These are phyloP conservation scores for Ustilago tritici DNA, from an alignment of 1,284 basidiomycete species.

Conservation along the genomic window DNA sequence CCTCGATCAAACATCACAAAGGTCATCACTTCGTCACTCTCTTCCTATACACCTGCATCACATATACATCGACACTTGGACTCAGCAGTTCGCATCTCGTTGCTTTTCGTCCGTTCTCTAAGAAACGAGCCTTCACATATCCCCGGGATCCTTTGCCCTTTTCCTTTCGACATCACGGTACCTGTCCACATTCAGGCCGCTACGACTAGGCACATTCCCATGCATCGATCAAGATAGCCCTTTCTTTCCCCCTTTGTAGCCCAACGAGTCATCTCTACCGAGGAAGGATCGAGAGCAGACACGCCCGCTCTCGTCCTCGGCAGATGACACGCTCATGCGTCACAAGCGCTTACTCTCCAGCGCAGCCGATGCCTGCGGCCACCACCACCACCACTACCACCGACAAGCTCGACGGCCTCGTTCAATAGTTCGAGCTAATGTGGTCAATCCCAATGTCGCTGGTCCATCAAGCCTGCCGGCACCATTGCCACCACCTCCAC, in stretches of 20 bases:
- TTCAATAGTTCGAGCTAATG: constrained; percentile 7
- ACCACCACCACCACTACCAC: background rate
- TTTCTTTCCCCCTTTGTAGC: background rate
- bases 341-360: constrained; percentile 40
- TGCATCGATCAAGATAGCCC: constrained; percentile 30
- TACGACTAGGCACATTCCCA: constrained; percentile 6
- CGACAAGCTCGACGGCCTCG: constrained; percentile 11
- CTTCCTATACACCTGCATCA: background rate
- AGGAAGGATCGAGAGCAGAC: constrained; percentile 23
- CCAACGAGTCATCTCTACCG: constrained; percentile 22
- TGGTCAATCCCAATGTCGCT: constrained; percentile 17
- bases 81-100: background rate
- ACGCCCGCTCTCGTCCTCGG: constrained; percentile 35
- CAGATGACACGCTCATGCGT: constrained; percentile 48
- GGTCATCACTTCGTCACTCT: constrained; percentile 3
- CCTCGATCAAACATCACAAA: background rate
- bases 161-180: background rate
- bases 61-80: background rate
- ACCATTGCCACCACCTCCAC: constrained; percentile 36
- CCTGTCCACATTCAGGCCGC: constrained; percentile 14
- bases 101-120: background rate
- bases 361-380: constrained; percentile 32
- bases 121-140: too few species aligned
- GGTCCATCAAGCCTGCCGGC: constrained; percentile 31
- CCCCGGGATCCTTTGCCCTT: background rate